Evolutionary conservation across 75 land plant genomes (phyloP), one percentile per base, ranked within the genome.

Genomic region (Adiantum capillusveneris): DNA sequence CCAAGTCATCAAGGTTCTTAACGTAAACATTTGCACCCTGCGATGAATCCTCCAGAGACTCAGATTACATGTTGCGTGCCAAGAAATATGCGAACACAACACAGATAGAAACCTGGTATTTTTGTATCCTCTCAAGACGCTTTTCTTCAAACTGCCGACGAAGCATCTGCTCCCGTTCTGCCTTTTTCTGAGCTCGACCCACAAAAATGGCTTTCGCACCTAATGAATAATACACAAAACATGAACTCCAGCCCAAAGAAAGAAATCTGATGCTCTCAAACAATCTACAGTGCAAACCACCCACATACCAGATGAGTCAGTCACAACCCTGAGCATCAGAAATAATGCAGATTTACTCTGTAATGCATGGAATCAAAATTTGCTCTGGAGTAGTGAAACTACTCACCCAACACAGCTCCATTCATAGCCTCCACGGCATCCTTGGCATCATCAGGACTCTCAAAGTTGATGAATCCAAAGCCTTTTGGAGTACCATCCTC

Each of bases 401-500:
- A 53, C 68, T 31, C 68, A 81, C 88, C 85, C 22, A 82, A 60
- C 60, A 70, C 62, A 13, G 34, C 49, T 31, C 85, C 85, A 66
- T 82, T 69, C 74, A 79, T 72, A 0, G 59, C 70, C 36, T 82
- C 82, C 58, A 70, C 29, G 14, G 88, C 88, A 0, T 14, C 30
- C 36, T 58, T 79, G 21, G 88, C 88, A 69, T 75, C 85, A 46
- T 82, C 79, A 22, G 79, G 74, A 27, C 57, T 66, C 43, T 81
- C 86, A 70, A 72, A 85, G 52, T 75, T 81, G 11, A 82, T 82
- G 64, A 85, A 84, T 18, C 85, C 84, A 67, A 84, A 84, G 5
- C 88, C 88, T 49, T 62, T 81, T 36, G 85, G 71, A 14, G 54
- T 58, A 11, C 81, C 85, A 67, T 69, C 59, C 11, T 68, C 79